A percentile compares a stretch with the other conserved stretches of the same genome.
Evolutionary conservation across 2,329 filamentous ascomycete species (phyloP).

Genomic region (Lasiodiplodia hormozganensis): DNA sequence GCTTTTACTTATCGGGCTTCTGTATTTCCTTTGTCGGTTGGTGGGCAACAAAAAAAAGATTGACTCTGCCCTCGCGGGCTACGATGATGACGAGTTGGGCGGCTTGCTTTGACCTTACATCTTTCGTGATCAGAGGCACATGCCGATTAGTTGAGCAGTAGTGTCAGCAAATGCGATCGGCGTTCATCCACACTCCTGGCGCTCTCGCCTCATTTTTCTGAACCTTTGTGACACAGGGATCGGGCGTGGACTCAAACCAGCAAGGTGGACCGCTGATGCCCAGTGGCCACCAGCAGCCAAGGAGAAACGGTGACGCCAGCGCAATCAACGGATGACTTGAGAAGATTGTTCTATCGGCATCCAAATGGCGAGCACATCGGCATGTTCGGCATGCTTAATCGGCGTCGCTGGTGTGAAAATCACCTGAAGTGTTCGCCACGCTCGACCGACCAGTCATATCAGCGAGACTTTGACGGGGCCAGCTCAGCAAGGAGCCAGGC

Average conservation of each 20-base stretch:
- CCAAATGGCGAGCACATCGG: conserved; percentile 7
- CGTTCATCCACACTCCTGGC: background rate
- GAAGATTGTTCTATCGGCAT: background rate
- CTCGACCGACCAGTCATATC: conserved; percentile 11
- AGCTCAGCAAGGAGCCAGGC: conserved; percentile 5
- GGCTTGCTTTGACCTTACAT: conserved; percentile 27
- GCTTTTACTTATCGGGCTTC: conserved; percentile 19
- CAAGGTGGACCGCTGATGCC: conserved; percentile 2
- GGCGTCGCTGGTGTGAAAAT: conserved; percentile 8
- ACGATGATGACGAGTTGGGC: conserved; percentile 30
- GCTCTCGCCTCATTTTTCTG: background rate
- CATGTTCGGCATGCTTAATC: conserved; percentile 22
- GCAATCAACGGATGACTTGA: background rate
- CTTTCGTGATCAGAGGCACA: conserved; percentile 26
- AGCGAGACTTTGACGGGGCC: background rate
- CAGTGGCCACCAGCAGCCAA: conserved; percentile 3
- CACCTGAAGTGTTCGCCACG: conserved; percentile 22
- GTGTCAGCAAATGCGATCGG: conserved; percentile 25
- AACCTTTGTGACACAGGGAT: background rate
- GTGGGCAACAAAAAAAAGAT: conserved; percentile 30
- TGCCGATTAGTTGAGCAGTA: conserved; percentile 23
- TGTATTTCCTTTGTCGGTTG: conserved; percentile 24
- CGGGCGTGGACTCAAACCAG: conserved; percentile 1
- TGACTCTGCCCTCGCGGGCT: conserved; percentile 30
- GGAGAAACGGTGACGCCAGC: background rate